phyloP scores from a whole-genome alignment of 2,329 filamentous ascomycete species.

The Sordariomycetes sp. region DNA sequence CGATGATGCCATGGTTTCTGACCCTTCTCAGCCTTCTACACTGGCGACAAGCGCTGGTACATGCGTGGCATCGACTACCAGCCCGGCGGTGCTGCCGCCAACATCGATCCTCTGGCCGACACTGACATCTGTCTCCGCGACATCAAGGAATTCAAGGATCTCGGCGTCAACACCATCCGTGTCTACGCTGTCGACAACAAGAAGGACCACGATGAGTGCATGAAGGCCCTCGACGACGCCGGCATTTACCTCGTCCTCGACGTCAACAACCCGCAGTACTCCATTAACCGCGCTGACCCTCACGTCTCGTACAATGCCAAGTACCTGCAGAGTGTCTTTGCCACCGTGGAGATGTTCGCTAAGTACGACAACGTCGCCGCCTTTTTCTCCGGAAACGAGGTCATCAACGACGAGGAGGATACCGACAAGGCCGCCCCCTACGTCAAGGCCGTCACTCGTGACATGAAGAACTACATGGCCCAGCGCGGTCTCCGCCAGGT shows the following conservation, averaged over 20 bases:
- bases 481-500: conserved; percentile 52
- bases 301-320: conserved; percentile 76
- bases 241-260: conserved; percentile 90
- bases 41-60: conserved; percentile 45
- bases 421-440: conserved; percentile 61
- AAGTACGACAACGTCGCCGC: conserved; percentile 81
- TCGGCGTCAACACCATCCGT: conserved; percentile 85
- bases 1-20: background rate
- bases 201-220: conserved; percentile 72
- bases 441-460: conserved; percentile 71
- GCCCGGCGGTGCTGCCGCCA: conserved; percentile 47
- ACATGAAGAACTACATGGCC: conserved; percentile 63
- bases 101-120: conserved; percentile 70
- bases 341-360: conserved; percentile 76
- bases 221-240: conserved; percentile 69
- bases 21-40: conserved; percentile 40
- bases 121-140: conserved; percentile 64
- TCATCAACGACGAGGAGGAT: conserved; percentile 57
- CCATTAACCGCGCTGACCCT: conserved; percentile 71
- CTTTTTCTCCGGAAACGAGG: conserved; percentile 77
- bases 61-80: conserved; percentile 54
- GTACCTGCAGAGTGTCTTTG: conserved; percentile 79
- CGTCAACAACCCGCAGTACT: conserved; percentile 84
- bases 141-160: conserved; percentile 70
- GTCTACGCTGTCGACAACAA: conserved; percentile 92